Conservation (phyloP, 2,329 filamentous ascomycete species). For the Monilinia vaccinii-corymbosi region DNA sequence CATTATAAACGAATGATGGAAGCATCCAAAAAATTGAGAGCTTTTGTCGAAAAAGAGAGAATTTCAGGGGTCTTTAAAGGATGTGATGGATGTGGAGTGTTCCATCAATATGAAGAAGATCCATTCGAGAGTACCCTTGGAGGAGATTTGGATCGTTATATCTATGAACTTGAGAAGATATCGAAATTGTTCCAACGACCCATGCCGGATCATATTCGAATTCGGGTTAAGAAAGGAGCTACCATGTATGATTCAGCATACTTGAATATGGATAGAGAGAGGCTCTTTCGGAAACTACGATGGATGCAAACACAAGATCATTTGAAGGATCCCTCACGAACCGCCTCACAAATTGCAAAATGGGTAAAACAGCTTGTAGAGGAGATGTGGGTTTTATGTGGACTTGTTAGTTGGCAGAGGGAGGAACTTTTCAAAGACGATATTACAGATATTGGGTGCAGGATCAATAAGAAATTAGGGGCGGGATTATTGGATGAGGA, state of each 20-base stretch:
- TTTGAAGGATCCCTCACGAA: background rate
- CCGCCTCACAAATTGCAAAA: background rate
- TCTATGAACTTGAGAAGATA: constrained; percentile 7
- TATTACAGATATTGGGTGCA: background rate
- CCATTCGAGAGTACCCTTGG: background rate
- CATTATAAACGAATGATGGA: constrained; percentile 8
- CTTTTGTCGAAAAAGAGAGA: constrained; percentile 5
- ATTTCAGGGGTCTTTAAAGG: background rate
- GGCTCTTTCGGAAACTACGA: constrained; percentile 3
- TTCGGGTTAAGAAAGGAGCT: background rate
- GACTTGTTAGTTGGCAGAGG: background rate
- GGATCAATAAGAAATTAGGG: background rate
- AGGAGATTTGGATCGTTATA: constrained; percentile 5
- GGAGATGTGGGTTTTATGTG: constrained; percentile 3
- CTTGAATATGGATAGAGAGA: background rate
- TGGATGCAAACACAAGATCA: constrained; percentile 6
- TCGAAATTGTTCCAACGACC: background rate
- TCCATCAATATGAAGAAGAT: constrained; percentile 6
- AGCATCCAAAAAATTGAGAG: background rate
- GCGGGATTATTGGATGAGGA: background rate
- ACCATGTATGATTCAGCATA: constrained; percentile 7
- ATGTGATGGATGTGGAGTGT: background rate
- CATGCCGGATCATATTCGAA: constrained; percentile 2
- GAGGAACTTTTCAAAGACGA: background rate
- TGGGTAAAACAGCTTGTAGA: constrained; percentile 5